Conservation (phyloP, 306 rosid genomes). For the Gastrolobium bilobum region DNA sequence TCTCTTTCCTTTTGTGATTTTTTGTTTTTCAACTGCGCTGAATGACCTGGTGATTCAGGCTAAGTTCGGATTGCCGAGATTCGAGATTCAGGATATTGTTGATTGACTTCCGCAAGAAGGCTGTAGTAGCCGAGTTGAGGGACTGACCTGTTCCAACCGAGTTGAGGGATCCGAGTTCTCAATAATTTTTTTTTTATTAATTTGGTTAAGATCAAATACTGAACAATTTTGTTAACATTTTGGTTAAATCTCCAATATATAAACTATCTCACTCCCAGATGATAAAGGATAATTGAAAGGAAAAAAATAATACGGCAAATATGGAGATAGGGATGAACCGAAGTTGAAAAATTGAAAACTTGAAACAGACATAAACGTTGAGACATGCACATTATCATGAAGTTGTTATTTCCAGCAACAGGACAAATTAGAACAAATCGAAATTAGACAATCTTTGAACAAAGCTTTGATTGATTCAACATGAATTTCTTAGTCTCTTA, state of each 20-base stretch:
- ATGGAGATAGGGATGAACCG: conserved; percentile 32
- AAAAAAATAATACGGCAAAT: not conserved
- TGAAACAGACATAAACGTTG: conserved; percentile 39
- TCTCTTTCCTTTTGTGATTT: no score
- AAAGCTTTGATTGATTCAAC: conserved; percentile 49
- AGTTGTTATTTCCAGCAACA: conserved; percentile 41
- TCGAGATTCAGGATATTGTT: no score
- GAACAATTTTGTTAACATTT: not conserved
- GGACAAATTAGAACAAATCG: conserved; percentile 46
- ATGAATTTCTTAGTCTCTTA: conserved; percentile 23
- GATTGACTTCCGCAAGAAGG: no score
- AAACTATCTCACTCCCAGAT: not conserved
- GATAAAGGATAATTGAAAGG: not conserved
- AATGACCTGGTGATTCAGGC: no score
- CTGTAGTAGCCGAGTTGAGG: no score
- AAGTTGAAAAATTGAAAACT: conserved; percentile 24
- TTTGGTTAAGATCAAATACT: no score
- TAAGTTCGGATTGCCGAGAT: no score
- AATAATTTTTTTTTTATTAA: no score
- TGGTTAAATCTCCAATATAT: not conserved
- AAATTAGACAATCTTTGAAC: conserved; percentile 41
- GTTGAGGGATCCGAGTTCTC: no score
- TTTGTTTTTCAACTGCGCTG: no score
- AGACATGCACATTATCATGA: conserved; percentile 36
- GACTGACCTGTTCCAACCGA: no score